Percentiles rank a stretch among this genome's conserved stretches.
These are phyloP conservation scores for Allium sativum DNA, from an alignment of 106 monocot species.

Conservation along the genomic window DNA sequence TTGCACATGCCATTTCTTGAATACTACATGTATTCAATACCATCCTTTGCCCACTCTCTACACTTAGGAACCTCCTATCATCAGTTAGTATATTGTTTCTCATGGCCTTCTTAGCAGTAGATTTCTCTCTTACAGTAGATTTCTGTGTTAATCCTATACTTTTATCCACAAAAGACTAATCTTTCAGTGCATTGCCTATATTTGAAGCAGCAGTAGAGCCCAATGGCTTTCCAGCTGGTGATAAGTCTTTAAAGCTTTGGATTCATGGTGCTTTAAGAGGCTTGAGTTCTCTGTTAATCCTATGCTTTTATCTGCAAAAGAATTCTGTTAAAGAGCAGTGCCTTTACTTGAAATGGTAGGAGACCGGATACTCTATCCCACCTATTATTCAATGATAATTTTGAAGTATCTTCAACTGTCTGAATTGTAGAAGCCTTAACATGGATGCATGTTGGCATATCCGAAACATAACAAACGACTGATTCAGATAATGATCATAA, in stretches of 20 bases:
- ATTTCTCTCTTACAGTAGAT: neutral
- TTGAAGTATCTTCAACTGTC: no score
- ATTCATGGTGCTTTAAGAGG: slow-evolving; percentile 18
- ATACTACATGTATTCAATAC: slow-evolving; percentile 28
- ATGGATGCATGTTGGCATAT: no score
- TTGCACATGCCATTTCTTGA: slow-evolving; percentile 31
- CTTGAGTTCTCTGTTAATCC: slow-evolving; percentile 17
- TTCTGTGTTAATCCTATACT: neutral
- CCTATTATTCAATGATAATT: no score
- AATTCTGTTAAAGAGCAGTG: no score
- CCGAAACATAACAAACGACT: no score
- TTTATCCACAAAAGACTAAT: slow-evolving; percentile 4
- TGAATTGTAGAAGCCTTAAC: no score
- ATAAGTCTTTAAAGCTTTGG: slow-evolving; percentile 41
- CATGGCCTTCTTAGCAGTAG: slow-evolving; percentile 7
- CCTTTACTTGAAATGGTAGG: no score
- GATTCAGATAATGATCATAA: no score
- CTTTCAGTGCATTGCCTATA: neutral
- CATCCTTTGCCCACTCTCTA: slow-evolving; percentile 50
- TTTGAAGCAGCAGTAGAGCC: slow-evolving; percentile 6
- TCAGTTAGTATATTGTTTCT: slow-evolving; percentile 18
- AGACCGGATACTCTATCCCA: no score
- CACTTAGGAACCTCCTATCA: slow-evolving; percentile 33
- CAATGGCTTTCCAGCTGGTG: slow-evolving; percentile 17
- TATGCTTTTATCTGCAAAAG: no score